Base-by-base conservation (phyloP, 2,329 filamentous ascomycete genomes). In the Penicillium sp. region DNA sequence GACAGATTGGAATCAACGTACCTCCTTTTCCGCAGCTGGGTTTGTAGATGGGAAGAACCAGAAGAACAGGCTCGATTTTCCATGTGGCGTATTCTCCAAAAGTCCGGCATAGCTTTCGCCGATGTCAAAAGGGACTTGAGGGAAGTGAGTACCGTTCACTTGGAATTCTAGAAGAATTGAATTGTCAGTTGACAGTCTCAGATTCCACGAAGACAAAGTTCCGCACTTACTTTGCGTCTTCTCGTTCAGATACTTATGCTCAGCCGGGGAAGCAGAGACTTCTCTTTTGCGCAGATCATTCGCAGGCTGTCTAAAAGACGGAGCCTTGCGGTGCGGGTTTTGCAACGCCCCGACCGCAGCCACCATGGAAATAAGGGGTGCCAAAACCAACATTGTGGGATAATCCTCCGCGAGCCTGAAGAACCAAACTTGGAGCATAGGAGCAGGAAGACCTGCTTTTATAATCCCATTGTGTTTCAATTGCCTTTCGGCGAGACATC, bases 41-140 rank as follows among this genome's bases (percentile, higher is more conserved):
- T 78, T 78, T 16, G 67, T 65, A 2, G 76, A 77, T 4, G 78
- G 78, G 57, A 79, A 79, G 65, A 78, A 79, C 77, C 78, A 80
- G 64, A 81, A 82, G 65, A 74, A 82, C 4, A 81, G 69, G 69
- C 72, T 62, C 76, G 79, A 63, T 75, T 79, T 48, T 67, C 62
- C 61, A 65, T 71, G 54, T 61, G 73, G 60, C 0, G 78, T 79
- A 59, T 85, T 84, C 15, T 83, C 79, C 5, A 86, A 63, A 2
- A 82, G 75, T 33, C 76, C 76, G 3, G 76, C 72, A 52, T 77
- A 78, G 16, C 75, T 77, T 63, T 78, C 76, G 38, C 81, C 81
- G 53, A 89, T 78, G 60, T 91, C 87, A 59, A 90, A 91, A 27
- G 81, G 69, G 0, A 91, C 84, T 11, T 89, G 85, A 0, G 88